Base-by-base conservation (phyloP, 2,329 filamentous ascomycete species). In the Ophiocordyceps robertsii region DNA sequence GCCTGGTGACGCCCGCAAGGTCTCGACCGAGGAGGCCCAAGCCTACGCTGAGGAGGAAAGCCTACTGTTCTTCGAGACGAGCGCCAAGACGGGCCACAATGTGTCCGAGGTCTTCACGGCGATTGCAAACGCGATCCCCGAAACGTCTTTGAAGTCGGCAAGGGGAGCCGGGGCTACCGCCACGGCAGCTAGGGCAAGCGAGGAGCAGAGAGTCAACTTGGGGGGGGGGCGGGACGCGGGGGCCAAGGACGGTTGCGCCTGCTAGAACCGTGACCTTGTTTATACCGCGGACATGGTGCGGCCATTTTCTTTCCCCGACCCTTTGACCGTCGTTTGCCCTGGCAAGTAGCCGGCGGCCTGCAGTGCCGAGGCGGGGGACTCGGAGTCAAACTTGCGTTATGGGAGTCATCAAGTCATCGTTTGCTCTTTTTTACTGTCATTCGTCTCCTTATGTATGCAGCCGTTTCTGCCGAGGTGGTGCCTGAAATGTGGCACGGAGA, bases 91-190 rank as follows among this genome's bases (percentile, higher is more conserved):
- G 4, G 92, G 92, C 24, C 76, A 84, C 58, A 95, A 95, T 61
- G 92, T 98, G 33, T 80, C 83, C 42, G 90, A 95, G 54, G 92
- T 98, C 29, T 98, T 98, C 60, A 95, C 89, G 38, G 92, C 92
- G 29, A 98, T 98, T 59, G 92, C 92, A 46, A 96, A 96, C 59
- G 88, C 89, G 35, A 98, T 98, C 55, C 92, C 92, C 2, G 92
- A 98, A 71, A 94, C 88, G 41, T 95, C 87, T 48, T 69, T 96
- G 61, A 96, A 96, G 77, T 89, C 82, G 40, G 76, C 84, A 30
- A 77, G 87, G 52, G 84, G 84, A n/a, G 69, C 75, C 16, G 73
- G 75, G n/a, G 81, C 78, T 39, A 71, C 77, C 16, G 72, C 69
- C 50, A 66, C 73, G 43, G 69, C 75, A 56, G 74, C 77, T 61